Evolutionary conservation across 345 rosid species (phyloP).

Genomic region (Populus pruinosa): DNA sequence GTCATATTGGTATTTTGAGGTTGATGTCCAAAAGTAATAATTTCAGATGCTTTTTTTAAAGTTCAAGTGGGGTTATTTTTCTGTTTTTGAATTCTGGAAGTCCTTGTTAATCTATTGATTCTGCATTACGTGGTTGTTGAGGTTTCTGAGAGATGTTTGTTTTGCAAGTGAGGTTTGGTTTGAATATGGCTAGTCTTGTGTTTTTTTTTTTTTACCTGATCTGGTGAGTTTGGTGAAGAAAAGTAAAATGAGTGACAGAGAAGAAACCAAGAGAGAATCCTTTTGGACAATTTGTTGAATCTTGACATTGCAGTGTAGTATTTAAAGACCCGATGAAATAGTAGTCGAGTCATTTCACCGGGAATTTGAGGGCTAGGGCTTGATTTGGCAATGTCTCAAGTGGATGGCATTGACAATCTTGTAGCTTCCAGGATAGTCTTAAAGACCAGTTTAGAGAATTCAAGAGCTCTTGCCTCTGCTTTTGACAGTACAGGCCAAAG

Average conservation of each 20-base stretch:
- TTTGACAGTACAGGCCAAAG: conserved; percentile 40
- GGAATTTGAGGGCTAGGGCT: not conserved
- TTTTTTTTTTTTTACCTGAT: conserved; percentile 19
- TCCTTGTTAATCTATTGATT: not conserved
- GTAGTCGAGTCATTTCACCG: not conserved
- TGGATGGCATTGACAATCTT: conserved; percentile 36
- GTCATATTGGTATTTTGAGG: not conserved
- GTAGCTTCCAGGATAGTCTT: conserved; percentile 43
- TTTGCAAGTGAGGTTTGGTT: conserved; percentile 66
- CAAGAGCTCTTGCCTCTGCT: conserved; percentile 44
- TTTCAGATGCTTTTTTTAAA: not conserved
- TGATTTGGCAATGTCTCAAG: conserved; percentile 34
- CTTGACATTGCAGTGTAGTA: not conserved
- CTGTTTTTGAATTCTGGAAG: not conserved
- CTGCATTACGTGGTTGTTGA: conserved; percentile 24
- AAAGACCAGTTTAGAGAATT: conserved; percentile 53
- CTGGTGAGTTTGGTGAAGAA: conserved; percentile 47
- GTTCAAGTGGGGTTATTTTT: not conserved
- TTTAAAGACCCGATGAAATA: not conserved
- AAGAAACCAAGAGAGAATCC: conserved; percentile 1
- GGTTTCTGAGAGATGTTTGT: conserved; percentile 30
- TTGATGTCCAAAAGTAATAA: not conserved
- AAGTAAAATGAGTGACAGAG: conserved; percentile 14
- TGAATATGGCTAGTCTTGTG: conserved; percentile 32
- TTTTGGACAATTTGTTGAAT: not conserved